Evolutionary conservation across 2,329 filamentous ascomycete species (phyloP).

Genomic region (Diatrype stigma): DNA sequence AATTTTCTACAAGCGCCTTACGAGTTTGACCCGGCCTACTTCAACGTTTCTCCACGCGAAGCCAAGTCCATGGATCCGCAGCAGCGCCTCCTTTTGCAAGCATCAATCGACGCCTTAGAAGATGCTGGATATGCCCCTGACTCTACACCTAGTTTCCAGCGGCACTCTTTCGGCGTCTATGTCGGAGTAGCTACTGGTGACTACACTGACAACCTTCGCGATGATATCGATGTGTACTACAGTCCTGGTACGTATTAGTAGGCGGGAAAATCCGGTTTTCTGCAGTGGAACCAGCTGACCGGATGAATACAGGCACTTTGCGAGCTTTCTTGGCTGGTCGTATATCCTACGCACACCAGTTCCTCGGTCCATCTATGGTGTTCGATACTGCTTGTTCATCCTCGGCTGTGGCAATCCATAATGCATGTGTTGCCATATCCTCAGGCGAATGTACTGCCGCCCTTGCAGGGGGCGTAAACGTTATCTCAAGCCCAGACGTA

Average conservation of each 20-base stretch:
- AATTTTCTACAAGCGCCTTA: conserved; percentile 13
- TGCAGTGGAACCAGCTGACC: neutral
- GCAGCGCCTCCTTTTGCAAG: conserved; percentile 15
- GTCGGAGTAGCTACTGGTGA: conserved; percentile 24
- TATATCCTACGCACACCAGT: conserved; percentile 23
- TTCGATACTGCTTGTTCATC: conserved; percentile 30
- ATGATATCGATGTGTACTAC: conserved; percentile 26
- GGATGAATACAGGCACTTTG: conserved; percentile 7
- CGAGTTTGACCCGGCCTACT: conserved; percentile 13
- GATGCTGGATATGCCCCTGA: conserved; percentile 21
- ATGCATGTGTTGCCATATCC: conserved; percentile 18
- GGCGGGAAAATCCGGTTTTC: neutral
- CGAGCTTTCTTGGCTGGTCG: conserved; percentile 16
- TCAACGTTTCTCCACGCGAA: conserved; percentile 16
- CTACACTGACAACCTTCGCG: conserved; percentile 25
- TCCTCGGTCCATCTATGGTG: conserved; percentile 20
- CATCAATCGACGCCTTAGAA: conserved; percentile 15
- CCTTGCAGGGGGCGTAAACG: conserved; percentile 16
- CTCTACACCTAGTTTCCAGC: conserved; percentile 12
- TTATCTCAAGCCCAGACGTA: conserved; percentile 15
- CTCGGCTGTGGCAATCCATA: conserved; percentile 25
- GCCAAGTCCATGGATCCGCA: conserved; percentile 18
- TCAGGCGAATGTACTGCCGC: conserved; percentile 13
- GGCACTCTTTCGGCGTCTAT: conserved; percentile 25
- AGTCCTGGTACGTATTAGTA: conserved; percentile 11